Base-by-base conservation (phyloP, 1,139 yeast genomes). In the Hyphopichia fennica region DNA sequence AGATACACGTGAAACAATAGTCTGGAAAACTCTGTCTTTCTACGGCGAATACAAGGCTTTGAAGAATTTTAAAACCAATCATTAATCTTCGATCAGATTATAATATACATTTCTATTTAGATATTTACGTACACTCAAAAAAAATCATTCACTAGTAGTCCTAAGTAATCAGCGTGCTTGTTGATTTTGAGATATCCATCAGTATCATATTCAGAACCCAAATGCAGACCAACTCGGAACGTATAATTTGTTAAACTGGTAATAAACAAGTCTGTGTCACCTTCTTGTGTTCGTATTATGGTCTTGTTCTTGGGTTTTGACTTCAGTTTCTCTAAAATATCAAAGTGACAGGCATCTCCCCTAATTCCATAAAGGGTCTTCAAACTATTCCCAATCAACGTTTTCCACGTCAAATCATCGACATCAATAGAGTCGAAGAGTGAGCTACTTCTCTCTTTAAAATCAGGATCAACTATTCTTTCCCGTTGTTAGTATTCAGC, bases 261-360 rank as follows among this genome's bases (percentile, higher is more conserved):
- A 19, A 49, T 45, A 43, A 68, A 65, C 43, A 47, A 54, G 14
- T 54, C 56, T 40, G 48, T 49, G 44, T 70, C 75, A 31, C 63
- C 59, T 4, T 45, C 42, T 45, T 64, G 59, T 15, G 62, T 53
- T 47, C 63, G 49, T 5, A 69, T 46, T 3, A 60, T 43, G 45
- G 41, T 59, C 44, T 41, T 45, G 34, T 33, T 48, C 31, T 37
- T 51, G 8, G 41, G 41, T 41, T 45, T 44, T 10, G 41, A 39
- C 3, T 41, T 41, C 28, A 38, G 41, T 28, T 41, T 43, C 28
- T 53, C 54, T 13, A 65, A 46, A 5, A 69, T 46, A 39, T 66
- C 71, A 45, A 59, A 66, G 38, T 57, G 67, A 2, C 58, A 44
- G 1, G 73, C 52, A 44, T 67, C 72, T 1, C 75, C 75, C 32